Conservation (phyloP, 805 yeast species). For the Hanseniaspora lindneri region DNA sequence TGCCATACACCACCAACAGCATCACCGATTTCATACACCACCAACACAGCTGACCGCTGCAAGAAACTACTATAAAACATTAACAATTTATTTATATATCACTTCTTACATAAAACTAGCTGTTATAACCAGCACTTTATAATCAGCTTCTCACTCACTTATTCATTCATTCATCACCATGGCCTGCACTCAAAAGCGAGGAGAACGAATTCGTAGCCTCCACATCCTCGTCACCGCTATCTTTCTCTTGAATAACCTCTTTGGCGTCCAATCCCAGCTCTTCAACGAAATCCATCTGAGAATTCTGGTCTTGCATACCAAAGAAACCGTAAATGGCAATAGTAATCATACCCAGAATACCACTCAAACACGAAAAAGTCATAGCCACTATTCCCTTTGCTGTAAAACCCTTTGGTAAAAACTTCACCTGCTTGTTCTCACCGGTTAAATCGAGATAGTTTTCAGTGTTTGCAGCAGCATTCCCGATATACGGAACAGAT, state of each 20-base stretch:
- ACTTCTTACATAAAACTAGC: too few relatives aligned
- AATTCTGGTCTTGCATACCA: conserved; percentile 62
- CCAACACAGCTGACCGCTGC: too few relatives aligned
- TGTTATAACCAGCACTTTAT: too few relatives aligned
- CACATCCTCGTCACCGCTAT: background rate
- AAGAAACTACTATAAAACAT: too few relatives aligned
- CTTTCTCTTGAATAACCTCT: conserved; percentile 26
- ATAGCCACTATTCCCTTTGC: conserved; percentile 90
- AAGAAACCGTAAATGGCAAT: conserved; percentile 77
- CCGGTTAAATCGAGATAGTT: conserved; percentile 60
- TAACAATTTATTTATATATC: too few relatives aligned
- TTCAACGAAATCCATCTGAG: conserved; percentile 38
- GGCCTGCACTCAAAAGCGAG: background rate
- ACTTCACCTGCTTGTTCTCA: conserved; percentile 53
- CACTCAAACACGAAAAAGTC: conserved; percentile 80
- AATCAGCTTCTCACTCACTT: too few relatives aligned
- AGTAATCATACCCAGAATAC: conserved; percentile 64
- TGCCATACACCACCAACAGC: too few relatives aligned
- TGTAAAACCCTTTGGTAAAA: conserved; percentile 82
- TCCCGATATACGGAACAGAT: conserved; percentile 50
- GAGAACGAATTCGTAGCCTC: background rate
- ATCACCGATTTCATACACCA: too few relatives aligned
- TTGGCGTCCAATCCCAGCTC: conserved; percentile 41
- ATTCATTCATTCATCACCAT: too few relatives aligned
- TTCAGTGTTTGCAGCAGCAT: conserved; percentile 74